Evolutionary conservation across 2,329 filamentous ascomycete species (phyloP).

Genomic region (Trichoderma cornu-damae): DNA sequence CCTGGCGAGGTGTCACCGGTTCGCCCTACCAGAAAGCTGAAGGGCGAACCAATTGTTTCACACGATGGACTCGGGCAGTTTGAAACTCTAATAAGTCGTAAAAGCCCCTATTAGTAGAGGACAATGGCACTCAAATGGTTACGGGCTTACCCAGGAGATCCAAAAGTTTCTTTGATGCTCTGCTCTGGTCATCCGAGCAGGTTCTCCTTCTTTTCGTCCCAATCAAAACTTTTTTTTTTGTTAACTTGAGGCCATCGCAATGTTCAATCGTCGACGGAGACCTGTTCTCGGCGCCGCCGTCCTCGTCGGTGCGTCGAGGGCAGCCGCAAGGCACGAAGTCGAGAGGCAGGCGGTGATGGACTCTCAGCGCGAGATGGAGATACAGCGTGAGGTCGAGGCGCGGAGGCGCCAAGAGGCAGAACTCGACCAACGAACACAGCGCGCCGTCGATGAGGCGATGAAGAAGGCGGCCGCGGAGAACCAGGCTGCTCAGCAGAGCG

Average conservation of each 20-base stretch:
- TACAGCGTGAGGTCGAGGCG: background rate
- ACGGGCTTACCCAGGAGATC: background rate
- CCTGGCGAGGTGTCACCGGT: background rate
- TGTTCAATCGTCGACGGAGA: background rate
- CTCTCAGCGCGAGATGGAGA: background rate
- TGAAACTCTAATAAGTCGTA: background rate
- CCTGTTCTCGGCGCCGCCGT: slow-evolving; percentile 5
- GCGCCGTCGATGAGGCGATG: background rate
- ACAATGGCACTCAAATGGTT: background rate
- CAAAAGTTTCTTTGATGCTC: background rate
- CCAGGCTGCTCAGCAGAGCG: background rate
- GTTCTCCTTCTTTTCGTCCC: background rate
- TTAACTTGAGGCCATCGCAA: background rate
- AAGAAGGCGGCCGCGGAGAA: background rate
- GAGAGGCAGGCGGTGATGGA: background rate
- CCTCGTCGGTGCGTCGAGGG: background rate
- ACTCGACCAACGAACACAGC: background rate
- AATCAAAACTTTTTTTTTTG: background rate
- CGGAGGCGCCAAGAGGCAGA: background rate
- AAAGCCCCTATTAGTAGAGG: background rate
- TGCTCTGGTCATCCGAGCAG: background rate
- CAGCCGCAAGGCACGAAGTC: background rate
- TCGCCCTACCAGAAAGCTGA: background rate
- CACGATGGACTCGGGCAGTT: background rate
- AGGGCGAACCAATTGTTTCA: background rate